These are phyloP conservation scores for Gigaspora rosea DNA, from an alignment of 192 early-diverging fungal species.

Conservation along the genomic window DNA sequence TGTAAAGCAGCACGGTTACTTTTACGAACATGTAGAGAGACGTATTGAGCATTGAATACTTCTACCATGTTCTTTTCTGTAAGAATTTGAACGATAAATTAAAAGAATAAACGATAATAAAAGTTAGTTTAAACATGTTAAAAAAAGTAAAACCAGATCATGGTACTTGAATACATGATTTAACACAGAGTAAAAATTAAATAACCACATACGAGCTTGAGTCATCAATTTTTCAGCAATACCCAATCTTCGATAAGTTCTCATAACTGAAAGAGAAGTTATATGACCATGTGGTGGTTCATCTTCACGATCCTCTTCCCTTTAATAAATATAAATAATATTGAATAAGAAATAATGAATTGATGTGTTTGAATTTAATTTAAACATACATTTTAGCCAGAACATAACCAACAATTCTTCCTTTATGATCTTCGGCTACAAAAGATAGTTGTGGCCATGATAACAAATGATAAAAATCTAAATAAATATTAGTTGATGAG, in stretches of 20 bases:
- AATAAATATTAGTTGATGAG: background rate
- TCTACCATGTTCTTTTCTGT: conserved; percentile 80
- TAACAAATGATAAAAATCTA: conserved; percentile 77
- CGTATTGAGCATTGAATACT: conserved; percentile 81
- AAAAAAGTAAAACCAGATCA: too few species aligned
- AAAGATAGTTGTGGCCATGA: conserved; percentile 93
- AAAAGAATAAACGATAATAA: background rate
- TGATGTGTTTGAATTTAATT: background rate
- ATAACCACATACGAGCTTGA: conserved; percentile 70
- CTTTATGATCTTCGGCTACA: conserved; percentile 91
- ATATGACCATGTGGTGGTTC: conserved; percentile 90
- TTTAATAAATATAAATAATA: conserved; percentile 34
- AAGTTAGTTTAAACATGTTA: too few species aligned
- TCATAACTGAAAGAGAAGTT: conserved; percentile 95
- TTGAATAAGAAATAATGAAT: background rate
- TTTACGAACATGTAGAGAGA: conserved; percentile 93
- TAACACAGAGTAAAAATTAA: background rate
- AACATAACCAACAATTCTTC: conserved; percentile 95
- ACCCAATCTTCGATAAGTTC: conserved; percentile 92
- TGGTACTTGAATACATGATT: too few species aligned
- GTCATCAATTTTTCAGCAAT: conserved; percentile 97
- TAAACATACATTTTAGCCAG: conserved; percentile 87
- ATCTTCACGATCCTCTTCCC: conserved; percentile 81
- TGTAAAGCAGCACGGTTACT: conserved; percentile 92
- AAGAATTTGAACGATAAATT: background rate